Evolutionary conservation across 805 yeast genomes (phyloP).

Genomic region (Kazachstania kunashirensis): DNA sequence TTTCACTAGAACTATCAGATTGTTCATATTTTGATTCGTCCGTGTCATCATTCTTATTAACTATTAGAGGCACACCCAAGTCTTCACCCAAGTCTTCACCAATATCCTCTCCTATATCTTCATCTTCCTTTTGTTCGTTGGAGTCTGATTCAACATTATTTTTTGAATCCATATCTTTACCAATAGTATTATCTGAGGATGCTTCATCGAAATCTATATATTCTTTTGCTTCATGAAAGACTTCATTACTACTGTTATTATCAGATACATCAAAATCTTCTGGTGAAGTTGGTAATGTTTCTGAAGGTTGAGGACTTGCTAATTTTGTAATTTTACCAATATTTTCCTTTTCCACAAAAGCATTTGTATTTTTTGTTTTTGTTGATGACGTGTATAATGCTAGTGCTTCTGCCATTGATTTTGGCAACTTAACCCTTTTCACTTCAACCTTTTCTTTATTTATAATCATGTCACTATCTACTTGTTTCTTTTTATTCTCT

Average conservation of each 20-base stretch:
- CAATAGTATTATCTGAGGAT: neutral
- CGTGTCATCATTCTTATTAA: no score
- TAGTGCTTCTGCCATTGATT: constrained; percentile 41
- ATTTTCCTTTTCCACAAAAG: no score
- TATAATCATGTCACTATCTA: no score
- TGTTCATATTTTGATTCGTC: no score
- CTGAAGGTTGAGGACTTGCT: neutral
- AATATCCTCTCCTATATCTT: constrained; percentile 1
- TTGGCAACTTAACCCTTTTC: constrained; percentile 36
- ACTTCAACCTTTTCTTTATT: neutral
- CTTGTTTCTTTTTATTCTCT: constrained; percentile 6
- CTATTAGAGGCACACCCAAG: no score
- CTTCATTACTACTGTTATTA: constrained; percentile 7
- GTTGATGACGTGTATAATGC: constrained; percentile 23
- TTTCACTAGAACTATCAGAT: no score
- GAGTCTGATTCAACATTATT: neutral
- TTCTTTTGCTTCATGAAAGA: constrained; percentile 19
- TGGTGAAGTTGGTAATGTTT: neutral
- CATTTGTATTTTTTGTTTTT: no score
- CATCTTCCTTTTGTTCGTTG: neutral
- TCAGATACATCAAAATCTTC: neutral
- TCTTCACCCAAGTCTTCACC: constrained; percentile 6
- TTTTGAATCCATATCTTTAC: neutral
- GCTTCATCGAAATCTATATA: neutral
- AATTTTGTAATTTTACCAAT: no score